Evolutionary conservation across 139 green algal genomes (phyloP), one percentile per base, ranked within the genome.

Genomic region (Coccomyxa sp.): DNA sequence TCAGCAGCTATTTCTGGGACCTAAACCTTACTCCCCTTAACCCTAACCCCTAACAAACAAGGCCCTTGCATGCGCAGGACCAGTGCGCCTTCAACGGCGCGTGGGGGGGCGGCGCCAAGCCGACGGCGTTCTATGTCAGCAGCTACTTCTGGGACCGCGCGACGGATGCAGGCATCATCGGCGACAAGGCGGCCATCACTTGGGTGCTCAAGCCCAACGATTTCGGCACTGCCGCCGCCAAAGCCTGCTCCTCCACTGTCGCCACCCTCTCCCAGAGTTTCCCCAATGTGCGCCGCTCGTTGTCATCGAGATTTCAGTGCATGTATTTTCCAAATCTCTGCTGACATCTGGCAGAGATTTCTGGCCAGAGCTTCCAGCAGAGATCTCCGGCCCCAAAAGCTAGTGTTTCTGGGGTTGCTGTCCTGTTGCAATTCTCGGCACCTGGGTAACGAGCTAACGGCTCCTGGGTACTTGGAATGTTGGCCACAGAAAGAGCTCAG

Each of bases 1-100:
- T 98, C 25, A 96, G 92, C 63, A 98, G 94, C 32, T 99, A 99
- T 90, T 98, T 99, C 88, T 99, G 95, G 91, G 97, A 99, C 91
- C 82, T n/a, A n/a, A n/a, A n/a, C n/a, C n/a, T n/a, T n/a, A n/a
- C n/a, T n/a, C n/a, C 38, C 38, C 38, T 51, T 3, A 51, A 51
- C 38, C 38, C 38, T 51, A 51, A 51, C 3, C 7, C n/a, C 7
- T 51, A 51, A 11, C 38, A 51, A n/a, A n/a, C n/a, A n/a, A n/a
- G n/a, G n/a, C 38, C 38, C 38, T 51, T 3, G 38, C 38, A 51
- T 51, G 38, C 38, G 67, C 85, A 96, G 90, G 82, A 89, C 12
- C 82, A 97, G 82, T 99, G 97, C 89, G 94, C 92, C 10, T 99
- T 99, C 86, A 92, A 91, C 76, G 97, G 97, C 51, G 95, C 92